Base-by-base conservation (phyloP, 2,329 filamentous ascomycete genomes). In the Fusarium nisikadoi region DNA sequence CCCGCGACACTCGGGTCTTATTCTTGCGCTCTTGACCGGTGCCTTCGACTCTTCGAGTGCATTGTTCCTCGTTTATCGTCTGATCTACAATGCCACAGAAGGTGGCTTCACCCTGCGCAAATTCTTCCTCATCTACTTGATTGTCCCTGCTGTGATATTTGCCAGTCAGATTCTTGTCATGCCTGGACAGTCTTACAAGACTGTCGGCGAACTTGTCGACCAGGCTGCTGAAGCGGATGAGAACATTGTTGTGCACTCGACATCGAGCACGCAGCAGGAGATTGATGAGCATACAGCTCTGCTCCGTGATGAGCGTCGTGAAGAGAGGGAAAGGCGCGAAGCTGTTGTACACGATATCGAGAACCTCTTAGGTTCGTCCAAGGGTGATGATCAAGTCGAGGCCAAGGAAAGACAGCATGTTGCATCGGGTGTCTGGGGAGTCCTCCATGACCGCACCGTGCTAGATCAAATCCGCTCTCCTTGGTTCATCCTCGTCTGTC, bases 21-120 rank as follows among this genome's bases (percentile, higher is more conserved):
- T 97, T 70, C 84, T 97, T 13, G 93, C 94, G 5, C 85, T 94
- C 38, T 83, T 97, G 57, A 95, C 93, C 0, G 93, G 93, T 10
- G 93, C 93, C 8, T 97, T 96, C 79, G 93, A 97, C 80, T 91
- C 93, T 2, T 95, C 93, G 3, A 94, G 92, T 72, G 93, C 93
- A 9, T 80, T 95, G 9, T 95, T 95, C 75, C 85, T 95, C 23
- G 78, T 93, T 36, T 95, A 95, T 81, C 89, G 92, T 35, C 81
- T 95, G 43, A 80, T 92, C 27, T 94, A 92, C 79, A 87, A 93
- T 76, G 84, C 84, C 58, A 90, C 87, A 2, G 77, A 70, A 1
- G 83, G 84, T 11, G 77, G 79, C 2, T 90, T 95, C 76, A 89
- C 88, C 47, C 88, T 91, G 29, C 85, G 88, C 53, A 85, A 85